Evolutionary conservation across 768 basidiomycete genomes (phyloP), one percentile per base, ranked within the genome.

Genomic region (Udeniomyces megalosporus): DNA sequence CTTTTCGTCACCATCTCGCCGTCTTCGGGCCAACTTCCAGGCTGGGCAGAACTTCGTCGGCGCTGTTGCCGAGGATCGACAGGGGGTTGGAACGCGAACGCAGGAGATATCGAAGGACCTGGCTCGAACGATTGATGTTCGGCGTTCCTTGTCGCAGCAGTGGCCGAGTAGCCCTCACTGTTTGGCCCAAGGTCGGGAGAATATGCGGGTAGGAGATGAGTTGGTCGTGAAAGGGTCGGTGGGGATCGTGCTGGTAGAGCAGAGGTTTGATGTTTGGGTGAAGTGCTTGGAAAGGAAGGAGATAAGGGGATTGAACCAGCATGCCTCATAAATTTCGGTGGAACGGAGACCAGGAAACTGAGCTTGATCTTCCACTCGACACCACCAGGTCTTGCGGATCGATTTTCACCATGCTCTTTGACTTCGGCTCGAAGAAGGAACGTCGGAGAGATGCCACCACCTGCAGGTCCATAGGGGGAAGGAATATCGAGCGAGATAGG

Each of bases 401-500:
- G 66, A 26, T 20, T 22, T 38, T 45, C 20, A 12, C 26, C 47
- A 47, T 28, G 32, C 31, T 46, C 29, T 7, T 64, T 68, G 22
- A 70, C 69, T 35, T 80, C 79, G 5, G 84, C 77, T 54, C 77
- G 75, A 1, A 91, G 76, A 57, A 82, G 78, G 74, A 96, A 96
- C 0, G 84, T 57, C 5, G 61, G 61, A 42, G 55, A 42, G 42
- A 58, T 34, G 29, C 34, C 29, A 20, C 34, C 17, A 12, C 62
- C 56, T 20, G 38, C 84, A 0, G 93, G 90, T 56, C 87, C 85
- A 0, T 85, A 88, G 61, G 95, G 93, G 1, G 85, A 82, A 0
- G 92, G 93, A 62, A 99, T 92, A 70, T 92, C 90, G 2, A 99
- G 80, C 15, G 84, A 77, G 74, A 97, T 96, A 0, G 85, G 83